A percentile compares a stretch with the other conserved stretches of the same genome.
These are phyloP conservation scores for Parachlorella kessleri DNA, from an alignment of 139 green algal species.

Conservation along the genomic window DNA sequence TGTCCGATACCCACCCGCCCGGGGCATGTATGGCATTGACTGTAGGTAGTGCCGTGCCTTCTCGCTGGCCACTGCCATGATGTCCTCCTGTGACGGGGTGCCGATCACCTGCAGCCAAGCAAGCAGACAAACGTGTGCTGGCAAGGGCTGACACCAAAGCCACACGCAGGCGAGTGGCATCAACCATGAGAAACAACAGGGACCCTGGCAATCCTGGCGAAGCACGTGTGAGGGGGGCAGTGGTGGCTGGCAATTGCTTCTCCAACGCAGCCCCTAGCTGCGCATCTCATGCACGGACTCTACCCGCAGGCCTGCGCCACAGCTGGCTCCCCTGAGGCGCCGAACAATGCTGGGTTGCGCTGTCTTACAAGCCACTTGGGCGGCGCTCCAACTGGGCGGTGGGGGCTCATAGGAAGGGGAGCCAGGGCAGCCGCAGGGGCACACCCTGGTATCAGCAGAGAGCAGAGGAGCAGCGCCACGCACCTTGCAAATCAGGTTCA, in stretches of 20 bases:
- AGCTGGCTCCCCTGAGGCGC: no score
- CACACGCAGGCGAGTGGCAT: no score
- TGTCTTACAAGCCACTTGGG: no score
- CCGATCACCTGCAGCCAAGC: slow-evolving; percentile 57
- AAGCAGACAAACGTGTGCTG: background rate
- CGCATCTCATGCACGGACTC: slow-evolving; percentile 82
- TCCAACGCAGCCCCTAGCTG: slow-evolving; percentile 43
- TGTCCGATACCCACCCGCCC: background rate
- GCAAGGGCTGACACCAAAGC: no score
- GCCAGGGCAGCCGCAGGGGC: no score
- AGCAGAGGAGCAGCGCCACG: slow-evolving; percentile 73
- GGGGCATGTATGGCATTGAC: slow-evolving; percentile 30
- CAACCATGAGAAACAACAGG: no score
- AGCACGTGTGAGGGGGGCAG: slow-evolving; percentile 56
- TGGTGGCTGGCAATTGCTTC: slow-evolving; percentile 48
- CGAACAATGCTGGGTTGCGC: no score
- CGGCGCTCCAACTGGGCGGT: no score
- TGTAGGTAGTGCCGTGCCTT: slow-evolving; percentile 25
- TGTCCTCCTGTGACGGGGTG: slow-evolving; percentile 17
- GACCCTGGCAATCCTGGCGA: no score
- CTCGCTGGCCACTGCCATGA: slow-evolving; percentile 10
- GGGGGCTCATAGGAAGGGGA: no score
- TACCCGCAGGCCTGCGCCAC: slow-evolving; percentile 65
- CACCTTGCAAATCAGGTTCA: slow-evolving; percentile 89
- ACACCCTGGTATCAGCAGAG: no score